Evolutionary conservation across 108 stramenopile genomes (phyloP), one percentile per base, ranked within the genome.

Genomic region (Schizochytrium sp.): DNA sequence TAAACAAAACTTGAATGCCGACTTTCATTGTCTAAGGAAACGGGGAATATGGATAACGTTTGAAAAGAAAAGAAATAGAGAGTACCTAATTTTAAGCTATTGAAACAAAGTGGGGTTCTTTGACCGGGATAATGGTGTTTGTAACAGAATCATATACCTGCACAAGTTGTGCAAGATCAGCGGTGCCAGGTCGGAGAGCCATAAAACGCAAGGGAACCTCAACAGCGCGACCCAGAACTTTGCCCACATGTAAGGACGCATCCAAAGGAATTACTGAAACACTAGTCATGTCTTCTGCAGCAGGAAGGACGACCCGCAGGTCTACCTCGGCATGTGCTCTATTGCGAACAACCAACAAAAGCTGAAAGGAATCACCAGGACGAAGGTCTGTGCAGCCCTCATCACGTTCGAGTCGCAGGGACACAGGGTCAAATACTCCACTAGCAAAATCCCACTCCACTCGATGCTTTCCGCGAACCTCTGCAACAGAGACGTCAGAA

Each of bases 401-500:
- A 15, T 69, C 64, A 7, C 64, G 64, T 44, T 69, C 64, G 0
- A 69, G 64, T 7, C 64, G 64, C 64, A 69, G 28, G 12, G 64
- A 69, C 8, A 69, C 64, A 7, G 64, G 53, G 76, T 83, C 76
- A 3, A 83, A 55, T 1, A 83, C 53, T 10, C 76, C 76, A 28
- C 76, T 83, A n/a, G 47, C 5, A 83, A 83, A 83, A 38, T 49
- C 47, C 76, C 76, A 83, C 40, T 83, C 76, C 28, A 83, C 76
- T 5, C 76, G 76, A 53, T 83, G 76, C 28, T 40, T 46, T 8
- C 76, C 76, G 47, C 76, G 76, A 10, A 83, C 76, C 13, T 83
- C 76, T 5, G 76, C 5, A 2, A 83, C 50, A 5, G 50, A 83
- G 28, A 83, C 76, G 1, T 83, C 76, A 17, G 76, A 83, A 53